A percentile compares a stretch with the other conserved stretches of the same genome.
Evolutionary conservation across 345 rosid species (phyloP).

Genomic region (Mangifera indica): DNA sequence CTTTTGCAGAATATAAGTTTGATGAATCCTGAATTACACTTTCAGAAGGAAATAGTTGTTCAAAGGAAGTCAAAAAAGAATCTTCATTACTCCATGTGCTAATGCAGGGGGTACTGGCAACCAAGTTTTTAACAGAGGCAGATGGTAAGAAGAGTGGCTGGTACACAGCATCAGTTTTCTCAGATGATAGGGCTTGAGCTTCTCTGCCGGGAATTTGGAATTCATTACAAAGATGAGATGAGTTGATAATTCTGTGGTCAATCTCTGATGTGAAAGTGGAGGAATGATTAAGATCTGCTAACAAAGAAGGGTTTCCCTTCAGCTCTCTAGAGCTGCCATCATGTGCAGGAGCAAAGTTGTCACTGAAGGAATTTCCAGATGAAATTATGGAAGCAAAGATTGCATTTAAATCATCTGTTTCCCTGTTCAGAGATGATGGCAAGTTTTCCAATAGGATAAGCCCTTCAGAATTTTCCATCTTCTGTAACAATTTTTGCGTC

Average conservation of each 20-base stretch:
- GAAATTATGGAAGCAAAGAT: slow-evolving; percentile 57
- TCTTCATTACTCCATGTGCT: slow-evolving; percentile 41
- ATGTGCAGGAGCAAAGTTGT: slow-evolving; percentile 36
- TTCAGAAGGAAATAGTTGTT: slow-evolving; percentile 29
- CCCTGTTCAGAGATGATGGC: slow-evolving; percentile 40
- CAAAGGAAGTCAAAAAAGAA: slow-evolving; percentile 45
- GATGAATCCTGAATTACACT: slow-evolving; percentile 6
- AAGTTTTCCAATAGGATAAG: slow-evolving; percentile 21
- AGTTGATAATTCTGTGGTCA: slow-evolving; percentile 8
- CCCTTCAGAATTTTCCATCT: slow-evolving; percentile 27
- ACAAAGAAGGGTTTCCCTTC: slow-evolving; percentile 34
- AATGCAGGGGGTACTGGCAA: slow-evolving; percentile 30
- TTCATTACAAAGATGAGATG: slow-evolving; percentile 21
- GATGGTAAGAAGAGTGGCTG: slow-evolving; percentile 18
- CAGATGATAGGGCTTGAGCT: slow-evolving; percentile 15
- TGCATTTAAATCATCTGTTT: slow-evolving; percentile 43
- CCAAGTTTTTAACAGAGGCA: slow-evolving; percentile 19
- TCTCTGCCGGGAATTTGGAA: slow-evolving; percentile 10
- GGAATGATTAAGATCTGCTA: slow-evolving; percentile 26
- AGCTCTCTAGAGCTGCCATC: slow-evolving; percentile 44
- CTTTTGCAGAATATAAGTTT: background rate
- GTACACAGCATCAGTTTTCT: slow-evolving; percentile 6
- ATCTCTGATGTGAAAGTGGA: slow-evolving; percentile 18
- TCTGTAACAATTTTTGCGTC: slow-evolving; percentile 45
- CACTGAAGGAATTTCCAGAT: slow-evolving; percentile 28